A percentile compares a stretch with the other conserved stretches of the same genome.
Conservation (phyloP, 2,329 filamentous ascomycete genomes). For the Penicillium rolfsii region DNA sequence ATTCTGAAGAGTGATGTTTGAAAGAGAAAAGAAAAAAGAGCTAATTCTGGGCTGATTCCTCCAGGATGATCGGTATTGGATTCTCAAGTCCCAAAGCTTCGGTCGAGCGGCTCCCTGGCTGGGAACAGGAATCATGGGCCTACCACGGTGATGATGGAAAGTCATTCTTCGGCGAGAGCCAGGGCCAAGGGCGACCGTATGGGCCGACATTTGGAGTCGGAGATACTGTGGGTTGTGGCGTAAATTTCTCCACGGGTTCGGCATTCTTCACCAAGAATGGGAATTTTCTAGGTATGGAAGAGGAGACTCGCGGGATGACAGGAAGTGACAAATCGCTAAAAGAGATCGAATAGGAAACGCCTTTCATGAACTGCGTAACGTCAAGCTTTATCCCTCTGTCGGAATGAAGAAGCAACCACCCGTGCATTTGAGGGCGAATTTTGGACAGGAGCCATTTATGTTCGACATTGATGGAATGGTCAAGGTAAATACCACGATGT, state of each 20-base stretch:
- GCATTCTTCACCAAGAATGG: conserved; percentile 71
- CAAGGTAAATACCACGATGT: conserved; percentile 57
- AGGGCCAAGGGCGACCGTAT: conserved; percentile 59
- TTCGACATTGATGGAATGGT: conserved; percentile 91
- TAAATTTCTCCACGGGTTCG: conserved; percentile 64
- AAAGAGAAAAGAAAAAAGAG: background rate
- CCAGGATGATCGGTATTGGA: conserved; percentile 57
- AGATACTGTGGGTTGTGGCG: conserved; percentile 66
- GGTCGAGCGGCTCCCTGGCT: conserved; percentile 64
- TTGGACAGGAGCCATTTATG: conserved; percentile 74
- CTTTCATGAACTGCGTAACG: conserved; percentile 50
- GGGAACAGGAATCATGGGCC: conserved; percentile 68
- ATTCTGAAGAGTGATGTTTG: background rate
- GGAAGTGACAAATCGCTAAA: conserved; percentile 11
- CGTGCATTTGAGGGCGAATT: conserved; percentile 63
- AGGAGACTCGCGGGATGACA: background rate
- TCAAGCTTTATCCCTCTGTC: conserved; percentile 58
- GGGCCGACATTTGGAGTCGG: conserved; percentile 62
- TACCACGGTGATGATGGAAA: conserved; percentile 70
- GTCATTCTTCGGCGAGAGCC: conserved; percentile 62
- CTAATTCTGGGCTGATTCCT: conserved; percentile 5
- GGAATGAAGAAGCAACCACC: conserved; percentile 67
- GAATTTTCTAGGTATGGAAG: conserved; percentile 55
- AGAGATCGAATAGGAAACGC: conserved; percentile 56
- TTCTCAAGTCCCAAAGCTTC: conserved; percentile 64